phyloP scores from a whole-genome alignment of 345 rosid genomes.

The Mallotus nudiflorus region DNA sequence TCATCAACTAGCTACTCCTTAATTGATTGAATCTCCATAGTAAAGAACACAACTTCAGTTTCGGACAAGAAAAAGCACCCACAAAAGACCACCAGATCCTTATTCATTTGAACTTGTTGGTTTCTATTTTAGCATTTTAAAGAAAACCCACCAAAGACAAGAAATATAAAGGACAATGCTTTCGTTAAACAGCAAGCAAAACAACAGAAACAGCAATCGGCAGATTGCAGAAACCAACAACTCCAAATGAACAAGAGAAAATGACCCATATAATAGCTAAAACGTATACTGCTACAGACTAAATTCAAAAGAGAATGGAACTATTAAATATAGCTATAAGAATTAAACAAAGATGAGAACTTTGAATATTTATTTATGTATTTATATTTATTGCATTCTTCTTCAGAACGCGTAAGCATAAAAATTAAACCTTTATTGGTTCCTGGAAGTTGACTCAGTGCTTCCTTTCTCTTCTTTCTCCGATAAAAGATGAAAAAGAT shows the following conservation, averaged over 20 bases:
- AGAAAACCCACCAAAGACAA: neutral
- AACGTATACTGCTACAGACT: neutral
- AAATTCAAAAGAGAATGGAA: neutral
- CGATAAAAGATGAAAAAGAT: constrained; percentile 17
- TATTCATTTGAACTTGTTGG: no score
- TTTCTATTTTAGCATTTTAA: neutral
- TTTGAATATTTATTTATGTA: no score
- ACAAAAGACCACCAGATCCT: neutral
- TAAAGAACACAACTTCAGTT: neutral
- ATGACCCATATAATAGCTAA: neutral
- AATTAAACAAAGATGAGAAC: no score
- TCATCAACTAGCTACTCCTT: neutral
- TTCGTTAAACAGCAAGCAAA: neutral
- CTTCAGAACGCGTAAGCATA: neutral
- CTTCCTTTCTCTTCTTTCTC: constrained; percentile 31
- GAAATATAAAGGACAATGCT: neutral
- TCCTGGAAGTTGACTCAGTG: constrained; percentile 5
- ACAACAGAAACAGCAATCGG: neutral
- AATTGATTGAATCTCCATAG: neutral
- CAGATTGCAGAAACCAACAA: constrained; percentile 1
- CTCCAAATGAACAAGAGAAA: neutral
- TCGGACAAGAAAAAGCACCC: neutral
- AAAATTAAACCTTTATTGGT: constrained; percentile 20
- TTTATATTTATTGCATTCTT: no score
- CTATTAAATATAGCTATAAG: no score